A percentile compares a stretch with the other conserved stretches of the same genome.
phyloP scores from a whole-genome alignment of 1,139 yeast genomes.

The Wickerhamomyces sp. region DNA sequence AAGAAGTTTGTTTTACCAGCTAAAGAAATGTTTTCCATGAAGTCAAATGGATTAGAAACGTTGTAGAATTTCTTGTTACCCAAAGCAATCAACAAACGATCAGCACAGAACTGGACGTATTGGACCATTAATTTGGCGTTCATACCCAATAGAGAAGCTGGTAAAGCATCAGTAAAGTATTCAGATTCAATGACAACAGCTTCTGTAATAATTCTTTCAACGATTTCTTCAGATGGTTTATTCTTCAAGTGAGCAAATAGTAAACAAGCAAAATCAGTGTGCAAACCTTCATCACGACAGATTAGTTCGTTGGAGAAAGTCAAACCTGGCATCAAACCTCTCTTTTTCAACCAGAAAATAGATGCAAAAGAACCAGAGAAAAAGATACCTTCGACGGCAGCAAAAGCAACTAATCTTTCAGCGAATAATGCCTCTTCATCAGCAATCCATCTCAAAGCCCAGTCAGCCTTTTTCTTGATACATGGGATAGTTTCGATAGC shows the following conservation, averaged over 20 bases:
- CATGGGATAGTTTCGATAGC: constrained; percentile 94
- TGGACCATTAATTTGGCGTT: constrained; percentile 90
- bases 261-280: constrained; percentile 96
- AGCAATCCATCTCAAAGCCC: constrained; percentile 96
- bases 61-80: constrained; percentile 90
- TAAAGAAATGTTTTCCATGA: constrained; percentile 96
- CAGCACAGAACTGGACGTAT: constrained; percentile 97
- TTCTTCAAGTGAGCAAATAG: constrained; percentile 88
- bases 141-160: constrained; percentile 90
- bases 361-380: constrained; percentile 98
- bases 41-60: constrained; percentile 91
- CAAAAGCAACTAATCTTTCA: constrained; percentile 96
- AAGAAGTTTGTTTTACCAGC: constrained; percentile 99
- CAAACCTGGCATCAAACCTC: constrained; percentile 98
- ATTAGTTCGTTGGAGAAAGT: constrained; percentile 95
- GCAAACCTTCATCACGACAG: constrained; percentile 97
- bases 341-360: constrained; percentile 95
- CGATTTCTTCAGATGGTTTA: constrained; percentile 76
- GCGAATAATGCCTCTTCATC: constrained; percentile 85
- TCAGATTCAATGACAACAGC: constrained; percentile 94
- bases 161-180: constrained; percentile 90
- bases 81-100: constrained; percentile 80
- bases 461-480: constrained; percentile 93
- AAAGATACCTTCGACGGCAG: constrained; percentile 98
- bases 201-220: constrained; percentile 84